phyloP scores from a whole-genome alignment of 2,329 filamentous ascomycete genomes.

The Alternaria rosae region DNA sequence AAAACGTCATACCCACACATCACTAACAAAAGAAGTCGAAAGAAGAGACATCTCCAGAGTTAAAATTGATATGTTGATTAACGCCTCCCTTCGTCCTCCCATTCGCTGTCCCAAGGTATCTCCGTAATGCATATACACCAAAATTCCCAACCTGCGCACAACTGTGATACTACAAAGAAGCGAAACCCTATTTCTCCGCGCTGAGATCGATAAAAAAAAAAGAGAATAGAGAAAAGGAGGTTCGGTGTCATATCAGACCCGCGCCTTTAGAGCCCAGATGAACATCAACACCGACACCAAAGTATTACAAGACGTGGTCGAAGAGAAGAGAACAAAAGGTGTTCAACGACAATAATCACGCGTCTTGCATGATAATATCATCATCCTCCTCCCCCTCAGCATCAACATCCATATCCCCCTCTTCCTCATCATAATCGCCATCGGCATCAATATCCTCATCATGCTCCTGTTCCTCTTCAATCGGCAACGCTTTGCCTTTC shows the following conservation, averaged over 20 bases:
- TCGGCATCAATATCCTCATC: conserved; percentile 37
- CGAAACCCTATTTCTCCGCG: neutral
- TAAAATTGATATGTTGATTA: neutral
- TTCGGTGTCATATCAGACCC: neutral
- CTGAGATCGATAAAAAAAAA: neutral
- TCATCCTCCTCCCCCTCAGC: conserved; percentile 38
- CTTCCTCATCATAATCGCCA: conserved; percentile 18
- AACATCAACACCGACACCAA: neutral
- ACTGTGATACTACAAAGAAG: neutral
- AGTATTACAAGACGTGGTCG: neutral
- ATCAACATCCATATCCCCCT: conserved; percentile 16
- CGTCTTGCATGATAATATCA: conserved; percentile 28
- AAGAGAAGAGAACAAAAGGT: neutral
- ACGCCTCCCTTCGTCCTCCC: neutral
- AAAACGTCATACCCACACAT: neutral
- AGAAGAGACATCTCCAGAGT: no score
- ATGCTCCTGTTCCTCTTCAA: conserved; percentile 42
- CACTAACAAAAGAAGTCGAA: no score
- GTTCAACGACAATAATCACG: neutral
- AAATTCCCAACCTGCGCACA: neutral
- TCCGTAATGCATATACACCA: conserved; percentile 1
- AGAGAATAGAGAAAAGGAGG: neutral
- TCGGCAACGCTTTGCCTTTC: conserved; percentile 34
- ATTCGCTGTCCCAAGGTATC: conserved; percentile 6
- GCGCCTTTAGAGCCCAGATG: neutral